Evolutionary conservation across 2,329 filamentous ascomycete genomes (phyloP).

Genomic region (Escovopsis sp.): DNA sequence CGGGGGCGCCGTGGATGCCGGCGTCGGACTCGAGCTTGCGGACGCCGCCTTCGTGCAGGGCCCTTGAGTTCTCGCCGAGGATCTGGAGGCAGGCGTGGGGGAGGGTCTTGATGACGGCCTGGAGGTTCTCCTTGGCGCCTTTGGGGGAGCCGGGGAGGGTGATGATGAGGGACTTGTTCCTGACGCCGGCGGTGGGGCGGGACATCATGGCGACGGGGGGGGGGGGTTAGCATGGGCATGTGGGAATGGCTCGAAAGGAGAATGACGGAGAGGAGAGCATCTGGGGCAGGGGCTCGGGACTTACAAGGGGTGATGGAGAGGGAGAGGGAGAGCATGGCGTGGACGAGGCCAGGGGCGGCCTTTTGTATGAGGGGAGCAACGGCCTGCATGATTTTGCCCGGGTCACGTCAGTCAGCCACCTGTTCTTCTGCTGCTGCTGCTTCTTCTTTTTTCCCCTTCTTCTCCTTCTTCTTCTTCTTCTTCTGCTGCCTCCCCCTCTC

Average conservation of each 20-base stretch:
- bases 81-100: slow-evolving; percentile 92
- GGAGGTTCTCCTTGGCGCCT: slow-evolving; percentile 83
- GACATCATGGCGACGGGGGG: slow-evolving; percentile 88
- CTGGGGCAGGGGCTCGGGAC: slow-evolving; percentile 16
- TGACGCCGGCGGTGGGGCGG: slow-evolving; percentile 74
- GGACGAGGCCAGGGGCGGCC: slow-evolving; percentile 79
- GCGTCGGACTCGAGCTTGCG: slow-evolving; percentile 75
- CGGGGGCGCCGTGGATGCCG: slow-evolving; percentile 33
- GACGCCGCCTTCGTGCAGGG: slow-evolving; percentile 64
- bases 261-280: too few species aligned
- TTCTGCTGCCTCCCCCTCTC: too few species aligned
- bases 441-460: too few species aligned
- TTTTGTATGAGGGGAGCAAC: slow-evolving; percentile 67
- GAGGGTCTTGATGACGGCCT: slow-evolving; percentile 74
- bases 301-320: slow-evolving; percentile 77
- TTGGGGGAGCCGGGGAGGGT: slow-evolving; percentile 92
- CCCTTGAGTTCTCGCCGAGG: slow-evolving; percentile 65
- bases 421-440: too few species aligned
- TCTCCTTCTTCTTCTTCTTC: too few species aligned
- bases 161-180: slow-evolving; percentile 66
- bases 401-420: neutral
- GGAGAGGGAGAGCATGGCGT: slow-evolving; percentile 82
- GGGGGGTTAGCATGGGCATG: slow-evolving; percentile 10
- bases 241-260: neutral
- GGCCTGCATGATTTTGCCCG: slow-evolving; percentile 34